Base-by-base conservation (phyloP, 306 rosid species). In the Castanea sativa region DNA sequence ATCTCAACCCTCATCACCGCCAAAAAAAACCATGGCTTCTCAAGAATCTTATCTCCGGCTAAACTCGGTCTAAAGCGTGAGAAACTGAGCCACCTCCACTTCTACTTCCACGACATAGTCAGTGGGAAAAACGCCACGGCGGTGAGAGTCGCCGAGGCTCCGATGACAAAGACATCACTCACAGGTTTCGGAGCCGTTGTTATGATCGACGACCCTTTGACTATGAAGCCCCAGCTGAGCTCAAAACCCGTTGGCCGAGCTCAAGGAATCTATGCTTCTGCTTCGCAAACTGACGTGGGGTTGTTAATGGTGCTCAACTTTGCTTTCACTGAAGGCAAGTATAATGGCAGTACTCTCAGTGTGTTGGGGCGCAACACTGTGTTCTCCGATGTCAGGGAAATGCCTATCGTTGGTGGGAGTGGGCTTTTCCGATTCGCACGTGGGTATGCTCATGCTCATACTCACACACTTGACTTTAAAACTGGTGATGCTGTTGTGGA, bases 351-450 rank as follows among this genome's bases (percentile, higher is more conserved):
- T 55, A 73, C 5, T 13, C 78, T 92, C 6, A 89, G 92, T 41
- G 75, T 92, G n/a, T 23, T 90, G 81, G 97, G 97, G 6, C 80
- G 92, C 55, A 90, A 90, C 70, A 25, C 79, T 8, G 72, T 79
- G 7, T 19, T 33, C 0, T 80, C 87, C 3, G 49, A 58, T 14
- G 88, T 86, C 25, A 87, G 93, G 56, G 97, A 90, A 83, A 82
- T 92, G 91, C 91, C 93, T 8, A 72, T 92, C 1, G 91, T 92
- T 5, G 97, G 97, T 55, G 93, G 97, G 0, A 92, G 86, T 0
- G 97, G 97, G 11, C 73, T 73, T 29, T 91, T 93, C 82, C 84
- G 91, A 41, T 93, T 91, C 33, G 97, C 97, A 0, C 90, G 90
- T 15, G 98, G 98, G 2, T 91, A 80, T 71, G 89, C 88, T 64